Evolutionary conservation across 306 rosid species (phyloP).

Genomic region (Cicer bijugum): DNA sequence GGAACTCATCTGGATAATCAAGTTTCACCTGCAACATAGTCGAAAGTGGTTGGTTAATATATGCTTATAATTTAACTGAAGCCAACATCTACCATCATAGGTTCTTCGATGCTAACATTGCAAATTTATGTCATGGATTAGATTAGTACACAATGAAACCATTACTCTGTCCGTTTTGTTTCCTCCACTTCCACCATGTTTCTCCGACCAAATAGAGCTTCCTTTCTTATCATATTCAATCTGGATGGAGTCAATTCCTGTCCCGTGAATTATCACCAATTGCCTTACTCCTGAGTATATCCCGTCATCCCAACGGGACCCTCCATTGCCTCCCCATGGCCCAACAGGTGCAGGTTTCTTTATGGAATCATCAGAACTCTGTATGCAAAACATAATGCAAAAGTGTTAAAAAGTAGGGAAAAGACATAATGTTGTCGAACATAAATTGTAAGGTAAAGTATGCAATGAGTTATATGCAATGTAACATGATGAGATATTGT

Average conservation of each 20-base stretch:
- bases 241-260: conserved; percentile 75
- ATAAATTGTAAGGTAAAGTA: conserved; percentile 31
- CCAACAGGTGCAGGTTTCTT: conserved; percentile 62
- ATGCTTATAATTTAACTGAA: conserved; percentile 23
- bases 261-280: conserved; percentile 70
- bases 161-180: conserved; percentile 60
- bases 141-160: conserved; percentile 11
- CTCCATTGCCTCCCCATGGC: conserved; percentile 81
- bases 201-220: conserved; percentile 69
- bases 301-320: conserved; percentile 72
- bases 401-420: conserved; percentile 17
- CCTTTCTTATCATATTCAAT: conserved; percentile 76
- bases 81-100: conserved; percentile 32
- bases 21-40: conserved; percentile 63
- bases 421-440: conserved; percentile 28
- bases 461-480: neutral
- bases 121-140: conserved; percentile 25
- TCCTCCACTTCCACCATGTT: conserved; percentile 87
- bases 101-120: conserved; percentile 12
- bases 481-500: neutral
- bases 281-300: conserved; percentile 70
- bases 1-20: conserved; percentile 68
- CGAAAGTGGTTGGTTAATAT: conserved; percentile 17
- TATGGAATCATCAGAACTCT: conserved; percentile 47
- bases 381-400: conserved; percentile 42